Evolutionary conservation across 768 basidiomycete genomes (phyloP).

Genomic region (Termitomyces sp.): DNA sequence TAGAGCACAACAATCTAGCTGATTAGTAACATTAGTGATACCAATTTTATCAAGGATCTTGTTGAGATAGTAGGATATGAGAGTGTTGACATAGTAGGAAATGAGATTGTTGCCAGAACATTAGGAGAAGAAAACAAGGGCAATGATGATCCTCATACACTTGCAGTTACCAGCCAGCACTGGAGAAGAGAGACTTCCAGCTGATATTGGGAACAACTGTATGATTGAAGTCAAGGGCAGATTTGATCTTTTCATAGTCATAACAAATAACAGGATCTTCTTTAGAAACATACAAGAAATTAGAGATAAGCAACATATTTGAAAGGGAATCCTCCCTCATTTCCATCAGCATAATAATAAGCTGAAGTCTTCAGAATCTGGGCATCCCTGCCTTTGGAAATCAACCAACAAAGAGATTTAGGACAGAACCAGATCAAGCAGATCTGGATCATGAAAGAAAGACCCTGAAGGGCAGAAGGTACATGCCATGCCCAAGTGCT

Average conservation of each 20-base stretch:
- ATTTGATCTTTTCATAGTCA: constrained; percentile 79
- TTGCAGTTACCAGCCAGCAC: constrained; percentile 67
- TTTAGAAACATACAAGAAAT: constrained; percentile 20
- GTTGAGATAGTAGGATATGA: no score
- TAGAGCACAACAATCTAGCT: constrained; percentile 67
- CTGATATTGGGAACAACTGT: constrained; percentile 52
- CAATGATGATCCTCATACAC: constrained; percentile 73
- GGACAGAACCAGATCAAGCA: constrained; percentile 63
- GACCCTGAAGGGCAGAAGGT: constrained; percentile 69
- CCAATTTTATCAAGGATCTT: constrained; percentile 66
- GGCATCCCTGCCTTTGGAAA: constrained; percentile 67
- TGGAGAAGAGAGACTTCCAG: constrained; percentile 65
- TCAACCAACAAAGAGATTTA: constrained; percentile 81
- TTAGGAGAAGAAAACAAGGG: constrained; percentile 79
- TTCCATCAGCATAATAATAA: constrained; percentile 79
- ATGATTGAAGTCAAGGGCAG: constrained; percentile 66
- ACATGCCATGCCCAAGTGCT: constrained; percentile 80
- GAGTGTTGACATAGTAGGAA: constrained; percentile 82
- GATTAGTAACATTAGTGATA: constrained; percentile 51
- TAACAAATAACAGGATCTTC: constrained; percentile 64
- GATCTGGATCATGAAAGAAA: constrained; percentile 67
- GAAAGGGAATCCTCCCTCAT: constrained; percentile 33
- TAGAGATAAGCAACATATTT: background rate
- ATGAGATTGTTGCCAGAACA: constrained; percentile 86
- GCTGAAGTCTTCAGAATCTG: constrained; percentile 68